Evolutionary conservation across 352 stramenopile species (phyloP).

Genomic region (Thraustochytrium sp.): DNA sequence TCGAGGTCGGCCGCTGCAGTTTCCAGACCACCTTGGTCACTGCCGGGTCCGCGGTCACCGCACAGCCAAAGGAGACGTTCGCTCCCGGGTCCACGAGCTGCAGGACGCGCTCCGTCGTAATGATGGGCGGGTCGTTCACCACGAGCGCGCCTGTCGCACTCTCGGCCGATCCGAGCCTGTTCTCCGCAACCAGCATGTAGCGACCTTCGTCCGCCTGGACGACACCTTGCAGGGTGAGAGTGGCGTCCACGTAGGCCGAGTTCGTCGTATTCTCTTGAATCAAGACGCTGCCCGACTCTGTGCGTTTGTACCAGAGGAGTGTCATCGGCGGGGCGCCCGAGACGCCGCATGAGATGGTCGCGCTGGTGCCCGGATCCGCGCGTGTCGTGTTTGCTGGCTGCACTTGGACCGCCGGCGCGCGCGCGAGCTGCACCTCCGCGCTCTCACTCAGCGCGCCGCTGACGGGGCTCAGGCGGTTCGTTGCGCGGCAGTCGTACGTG

Average conservation of each 20-base stretch:
- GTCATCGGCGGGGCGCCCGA: conserved; percentile 11
- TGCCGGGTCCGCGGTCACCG: neutral
- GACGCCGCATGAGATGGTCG: neutral
- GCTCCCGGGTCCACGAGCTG: neutral
- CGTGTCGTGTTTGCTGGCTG: neutral
- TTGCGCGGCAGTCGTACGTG: conserved; percentile 6
- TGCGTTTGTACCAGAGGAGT: neutral
- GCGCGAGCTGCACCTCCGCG: neutral
- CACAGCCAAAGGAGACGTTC: neutral
- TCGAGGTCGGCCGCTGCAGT: neutral
- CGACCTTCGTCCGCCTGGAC: neutral
- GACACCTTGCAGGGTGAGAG: neutral
- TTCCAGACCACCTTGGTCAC: conserved; percentile 5
- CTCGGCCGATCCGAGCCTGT: neutral
- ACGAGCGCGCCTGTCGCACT: neutral
- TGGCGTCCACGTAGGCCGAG: neutral
- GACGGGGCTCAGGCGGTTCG: conserved; percentile 5
- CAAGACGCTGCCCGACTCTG: neutral
- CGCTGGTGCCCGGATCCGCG: neutral
- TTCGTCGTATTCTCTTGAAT: neutral
- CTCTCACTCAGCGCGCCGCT: neutral
- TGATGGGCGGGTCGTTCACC: conserved; percentile 12
- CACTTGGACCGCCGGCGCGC: neutral
- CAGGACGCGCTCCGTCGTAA: neutral
- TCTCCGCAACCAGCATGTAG: neutral